phyloP scores from a whole-genome alignment of 2,329 filamentous ascomycete species.

The Paracorniculantispora psalliotae region DNA sequence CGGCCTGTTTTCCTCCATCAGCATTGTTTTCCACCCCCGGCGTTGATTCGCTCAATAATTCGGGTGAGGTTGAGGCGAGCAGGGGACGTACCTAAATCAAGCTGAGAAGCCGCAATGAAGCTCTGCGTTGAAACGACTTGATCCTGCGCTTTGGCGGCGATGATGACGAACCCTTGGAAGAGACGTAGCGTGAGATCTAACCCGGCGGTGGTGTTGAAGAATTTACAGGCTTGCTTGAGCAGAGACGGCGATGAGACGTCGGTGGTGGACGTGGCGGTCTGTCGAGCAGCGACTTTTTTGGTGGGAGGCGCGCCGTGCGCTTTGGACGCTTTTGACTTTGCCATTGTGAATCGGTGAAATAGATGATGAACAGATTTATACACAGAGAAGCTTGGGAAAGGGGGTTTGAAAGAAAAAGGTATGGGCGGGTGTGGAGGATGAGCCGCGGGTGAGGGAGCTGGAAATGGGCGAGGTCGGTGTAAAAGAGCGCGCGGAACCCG shows the following conservation, averaged over 20 bases:
- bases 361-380: too few relatives aligned
- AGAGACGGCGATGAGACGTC: background rate
- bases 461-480: background rate
- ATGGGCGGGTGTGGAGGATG: too few relatives aligned
- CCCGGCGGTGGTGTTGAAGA: slow-evolving; percentile 11
- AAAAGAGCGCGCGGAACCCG: background rate
- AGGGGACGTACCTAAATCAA: slow-evolving; percentile 3
- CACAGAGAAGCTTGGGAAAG: too few relatives aligned
- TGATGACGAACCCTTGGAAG: slow-evolving; percentile 6
- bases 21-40: too few relatives aligned
- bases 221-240: background rate
- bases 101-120: background rate
- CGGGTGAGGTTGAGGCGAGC: too few relatives aligned
- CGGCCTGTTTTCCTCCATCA: background rate
- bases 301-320: background rate
- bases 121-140: background rate
- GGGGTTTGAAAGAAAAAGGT: too few relatives aligned
- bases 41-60: too few relatives aligned
- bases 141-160: background rate
- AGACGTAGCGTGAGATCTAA: slow-evolving; percentile 9
- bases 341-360: background rate
- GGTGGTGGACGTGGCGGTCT: background rate
- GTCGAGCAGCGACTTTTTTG: background rate
- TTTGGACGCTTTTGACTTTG: background rate
- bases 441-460: too few relatives aligned